These are phyloP conservation scores for Trichosporon asahii DNA, from an alignment of 1,284 basidiomycete species.

Conservation along the genomic window DNA sequence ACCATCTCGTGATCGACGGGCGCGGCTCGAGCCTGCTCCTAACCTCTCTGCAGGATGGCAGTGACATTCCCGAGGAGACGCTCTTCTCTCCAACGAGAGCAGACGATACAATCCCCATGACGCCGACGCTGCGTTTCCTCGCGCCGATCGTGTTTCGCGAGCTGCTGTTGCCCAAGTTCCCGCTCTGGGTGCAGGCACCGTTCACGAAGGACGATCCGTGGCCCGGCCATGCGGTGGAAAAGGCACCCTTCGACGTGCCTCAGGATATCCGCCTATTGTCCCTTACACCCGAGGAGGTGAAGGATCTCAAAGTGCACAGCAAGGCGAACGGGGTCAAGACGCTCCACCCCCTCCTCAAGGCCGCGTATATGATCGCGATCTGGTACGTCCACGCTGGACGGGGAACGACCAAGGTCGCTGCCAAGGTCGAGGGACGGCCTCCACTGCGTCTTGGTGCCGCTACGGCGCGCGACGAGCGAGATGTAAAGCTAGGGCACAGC, in stretches of 20 bases:
- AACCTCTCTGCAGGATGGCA: conserved; percentile 10
- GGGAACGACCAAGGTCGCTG: background rate
- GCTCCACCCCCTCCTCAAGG: conserved; percentile 38
- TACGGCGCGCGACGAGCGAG: conserved; percentile 31
- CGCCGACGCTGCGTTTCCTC: conserved; percentile 26
- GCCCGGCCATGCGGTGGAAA: conserved; percentile 26
- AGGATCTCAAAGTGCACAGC: conserved; percentile 25
- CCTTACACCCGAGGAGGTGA: conserved; percentile 20
- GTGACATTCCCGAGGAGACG: background rate
- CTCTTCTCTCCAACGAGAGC: conserved; percentile 12
- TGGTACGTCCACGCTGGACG: conserved; percentile 22
- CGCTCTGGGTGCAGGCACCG: conserved; percentile 30
- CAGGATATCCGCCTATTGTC: conserved; percentile 22
- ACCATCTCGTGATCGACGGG: conserved; percentile 19
- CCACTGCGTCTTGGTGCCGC: conserved; percentile 12
- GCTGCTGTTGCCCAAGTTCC: conserved; percentile 37
- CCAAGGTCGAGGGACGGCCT: background rate
- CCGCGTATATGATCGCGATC: conserved; percentile 31
- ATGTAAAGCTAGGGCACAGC: conserved; percentile 27
- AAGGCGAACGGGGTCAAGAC: conserved; percentile 32
- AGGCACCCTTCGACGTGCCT: conserved; percentile 1
- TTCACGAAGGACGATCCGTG: conserved; percentile 28
- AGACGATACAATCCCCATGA: conserved; percentile 33
- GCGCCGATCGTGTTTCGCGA: conserved; percentile 34
- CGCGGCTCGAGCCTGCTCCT: conserved; percentile 10